phyloP scores from a whole-genome alignment of 2,329 filamentous ascomycete species.

The Botrytis cinerea region DNA sequence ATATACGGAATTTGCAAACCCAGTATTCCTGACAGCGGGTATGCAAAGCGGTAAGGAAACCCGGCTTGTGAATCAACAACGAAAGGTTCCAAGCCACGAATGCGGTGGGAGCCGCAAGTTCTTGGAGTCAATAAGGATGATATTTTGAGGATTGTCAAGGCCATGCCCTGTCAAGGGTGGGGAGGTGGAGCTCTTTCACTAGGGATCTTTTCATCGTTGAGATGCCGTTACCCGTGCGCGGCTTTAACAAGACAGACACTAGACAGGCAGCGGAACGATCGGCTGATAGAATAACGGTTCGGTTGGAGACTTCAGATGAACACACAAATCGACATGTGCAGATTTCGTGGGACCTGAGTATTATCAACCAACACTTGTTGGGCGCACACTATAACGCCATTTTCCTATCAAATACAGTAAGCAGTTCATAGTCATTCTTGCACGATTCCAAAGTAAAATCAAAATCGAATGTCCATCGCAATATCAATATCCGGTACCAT shows the following conservation, averaged over 20 bases:
- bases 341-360: background rate
- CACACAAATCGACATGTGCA: background rate
- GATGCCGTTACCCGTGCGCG: conserved; percentile 1
- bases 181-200: background rate
- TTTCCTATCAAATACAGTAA: background rate
- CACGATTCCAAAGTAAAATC: background rate
- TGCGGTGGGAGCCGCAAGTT: background rate
- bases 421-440: background rate
- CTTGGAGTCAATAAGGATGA: background rate
- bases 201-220: background rate
- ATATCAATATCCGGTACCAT: background rate
- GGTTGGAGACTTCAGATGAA: background rate
- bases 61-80: background rate
- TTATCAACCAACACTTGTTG: conserved; percentile 3
- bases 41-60: conserved; percentile 10
- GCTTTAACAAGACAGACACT: background rate
- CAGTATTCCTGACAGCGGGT: background rate
- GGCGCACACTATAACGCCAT: background rate
- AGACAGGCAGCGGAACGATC: conserved; percentile 11
- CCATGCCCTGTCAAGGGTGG: background rate
- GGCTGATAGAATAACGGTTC: background rate
- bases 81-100: background rate
- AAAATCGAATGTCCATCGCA: background rate
- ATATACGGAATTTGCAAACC: background rate
- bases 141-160: background rate